Conservation (phyloP, 495 filamentous ascomycete genomes). For the Penicillium arizonense region DNA sequence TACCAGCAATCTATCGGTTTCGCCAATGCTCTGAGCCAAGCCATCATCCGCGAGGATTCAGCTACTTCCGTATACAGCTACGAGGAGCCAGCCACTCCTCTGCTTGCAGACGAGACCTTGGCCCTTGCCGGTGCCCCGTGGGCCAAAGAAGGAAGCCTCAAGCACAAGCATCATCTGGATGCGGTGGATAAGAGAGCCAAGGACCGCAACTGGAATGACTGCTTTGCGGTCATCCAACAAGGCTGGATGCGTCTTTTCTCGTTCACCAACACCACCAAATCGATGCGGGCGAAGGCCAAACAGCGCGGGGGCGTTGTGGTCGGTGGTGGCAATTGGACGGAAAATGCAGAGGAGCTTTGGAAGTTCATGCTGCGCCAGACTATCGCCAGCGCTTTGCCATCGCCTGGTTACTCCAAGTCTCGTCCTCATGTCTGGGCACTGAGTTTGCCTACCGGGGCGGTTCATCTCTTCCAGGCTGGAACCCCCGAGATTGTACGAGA, state of each 20-base stretch:
- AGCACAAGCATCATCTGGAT: slow-evolving; percentile 95
- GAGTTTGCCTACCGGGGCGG: slow-evolving; percentile 87
- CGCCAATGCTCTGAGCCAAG: slow-evolving; percentile 93
- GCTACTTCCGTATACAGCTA: slow-evolving; percentile 51
- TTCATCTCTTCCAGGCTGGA: slow-evolving; percentile 96
- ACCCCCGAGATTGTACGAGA: slow-evolving; percentile 93
- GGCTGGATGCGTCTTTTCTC: slow-evolving; percentile 95
- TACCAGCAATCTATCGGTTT: slow-evolving; percentile 98
- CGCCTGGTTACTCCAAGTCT: slow-evolving; percentile 88
- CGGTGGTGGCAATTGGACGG: slow-evolving; percentile 95
- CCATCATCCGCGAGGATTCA: slow-evolving; percentile 91
- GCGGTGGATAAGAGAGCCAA: slow-evolving; percentile 85
- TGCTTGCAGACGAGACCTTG: slow-evolving; percentile 88
- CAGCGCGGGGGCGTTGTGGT: slow-evolving; percentile 65
- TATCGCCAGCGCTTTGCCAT: slow-evolving; percentile 83
- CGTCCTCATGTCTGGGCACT: slow-evolving; percentile 94
- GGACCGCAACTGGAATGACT: slow-evolving; percentile 89
- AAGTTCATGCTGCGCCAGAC: slow-evolving; percentile 89
- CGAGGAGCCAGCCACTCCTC: slow-evolving; percentile 55
- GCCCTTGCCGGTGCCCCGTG: slow-evolving; percentile 91
- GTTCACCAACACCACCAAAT: slow-evolving; percentile 73
- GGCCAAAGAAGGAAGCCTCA: slow-evolving; percentile 95
- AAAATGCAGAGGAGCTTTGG: slow-evolving; percentile 84
- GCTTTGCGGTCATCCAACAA: slow-evolving; percentile 97
- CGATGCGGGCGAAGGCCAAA: slow-evolving; percentile 67